phyloP scores from a whole-genome alignment of 163 green algal species.

The Scenedesmus sp. region DNA sequence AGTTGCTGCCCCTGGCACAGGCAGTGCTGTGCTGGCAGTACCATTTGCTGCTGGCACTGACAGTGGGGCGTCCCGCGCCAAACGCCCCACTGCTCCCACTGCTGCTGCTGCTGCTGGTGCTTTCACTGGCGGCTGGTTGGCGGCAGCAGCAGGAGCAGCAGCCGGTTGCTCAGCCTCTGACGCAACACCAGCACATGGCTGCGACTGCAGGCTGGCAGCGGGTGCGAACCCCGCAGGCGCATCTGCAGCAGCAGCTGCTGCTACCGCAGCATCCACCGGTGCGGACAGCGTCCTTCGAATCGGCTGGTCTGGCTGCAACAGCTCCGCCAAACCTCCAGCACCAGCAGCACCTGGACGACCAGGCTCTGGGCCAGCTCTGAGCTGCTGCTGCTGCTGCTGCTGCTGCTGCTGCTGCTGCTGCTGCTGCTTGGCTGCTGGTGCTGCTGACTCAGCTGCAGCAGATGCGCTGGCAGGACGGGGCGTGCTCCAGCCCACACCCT shows the following conservation, averaged over 20 bases:
- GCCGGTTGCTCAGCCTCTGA: not conserved
- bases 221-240: not conserved
- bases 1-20: not conserved
- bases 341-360: not conserved
- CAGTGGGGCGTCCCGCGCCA: not conserved
- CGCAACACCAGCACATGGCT: not conserved
- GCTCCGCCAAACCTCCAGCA: conserved; percentile 4
- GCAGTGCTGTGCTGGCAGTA: not conserved
- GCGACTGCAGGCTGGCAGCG: conserved; percentile 8
- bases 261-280: not conserved
- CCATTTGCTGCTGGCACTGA: not conserved
- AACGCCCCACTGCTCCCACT: not conserved
- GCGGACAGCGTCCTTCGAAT: not conserved
- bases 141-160: not conserved
- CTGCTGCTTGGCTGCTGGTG: conserved; percentile 16
- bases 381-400: conserved; percentile 13
- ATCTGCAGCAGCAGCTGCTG: conserved; percentile 9
- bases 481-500: conserved; percentile 48
- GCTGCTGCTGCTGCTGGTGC: not conserved
- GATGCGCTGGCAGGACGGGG: not conserved
- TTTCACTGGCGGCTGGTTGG: not conserved
- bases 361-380: not conserved
- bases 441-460: not conserved
- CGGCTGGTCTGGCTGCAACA: not conserved
- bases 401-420: not conserved